Percentiles rank a stretch among this genome's conserved stretches.
Conservation (phyloP, 2,329 filamentous ascomycete genomes). For the Aureobasidium sp. region DNA sequence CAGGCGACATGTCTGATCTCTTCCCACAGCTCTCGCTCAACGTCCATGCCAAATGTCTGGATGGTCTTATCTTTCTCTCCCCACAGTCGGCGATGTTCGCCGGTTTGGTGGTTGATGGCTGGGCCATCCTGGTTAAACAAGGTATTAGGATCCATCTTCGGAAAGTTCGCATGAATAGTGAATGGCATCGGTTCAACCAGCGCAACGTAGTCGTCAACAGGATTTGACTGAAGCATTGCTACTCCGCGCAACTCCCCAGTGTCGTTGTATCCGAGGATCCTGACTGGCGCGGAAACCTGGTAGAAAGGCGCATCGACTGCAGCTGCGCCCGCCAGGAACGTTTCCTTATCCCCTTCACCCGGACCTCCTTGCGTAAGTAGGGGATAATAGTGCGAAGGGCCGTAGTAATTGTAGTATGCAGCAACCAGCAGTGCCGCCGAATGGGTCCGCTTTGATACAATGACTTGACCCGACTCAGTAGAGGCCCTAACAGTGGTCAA, state of each 20-base stretch:
- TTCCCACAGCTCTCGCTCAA: slow-evolving; percentile 22
- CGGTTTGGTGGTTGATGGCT: slow-evolving; percentile 17
- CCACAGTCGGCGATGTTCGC: slow-evolving; percentile 20
- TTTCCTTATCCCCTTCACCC: slow-evolving; percentile 46
- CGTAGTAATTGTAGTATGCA: slow-evolving; percentile 43
- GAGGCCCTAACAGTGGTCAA: slow-evolving; percentile 20
- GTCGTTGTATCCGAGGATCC: slow-evolving; percentile 14
- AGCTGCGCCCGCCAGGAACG: slow-evolving; percentile 39
- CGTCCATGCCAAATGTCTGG: slow-evolving; percentile 21
- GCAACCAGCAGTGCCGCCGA: slow-evolving; percentile 36
- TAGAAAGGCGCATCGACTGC: slow-evolving; percentile 35
- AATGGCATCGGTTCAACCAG: slow-evolving; percentile 16
- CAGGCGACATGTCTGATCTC: slow-evolving; percentile 20
- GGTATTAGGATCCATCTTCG: slow-evolving; percentile 26
- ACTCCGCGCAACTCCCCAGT: slow-evolving; percentile 13
- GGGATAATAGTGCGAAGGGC: slow-evolving; percentile 38
- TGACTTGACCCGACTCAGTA: slow-evolving; percentile 38
- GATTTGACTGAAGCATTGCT: slow-evolving; percentile 19
- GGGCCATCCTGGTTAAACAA: slow-evolving; percentile 20
- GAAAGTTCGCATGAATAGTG: slow-evolving; percentile 24
- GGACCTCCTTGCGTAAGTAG: slow-evolving; percentile 40
- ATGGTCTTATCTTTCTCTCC: slow-evolving; percentile 18
- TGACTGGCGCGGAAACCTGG: slow-evolving; percentile 27
- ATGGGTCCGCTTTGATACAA: slow-evolving; percentile 38
- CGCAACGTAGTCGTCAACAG: slow-evolving; percentile 14